Percentiles rank a stretch among this genome's conserved stretches.
Evolutionary conservation across 179 eudicot genomes (phyloP).

Genomic region (Heliamphora pulchella): DNA sequence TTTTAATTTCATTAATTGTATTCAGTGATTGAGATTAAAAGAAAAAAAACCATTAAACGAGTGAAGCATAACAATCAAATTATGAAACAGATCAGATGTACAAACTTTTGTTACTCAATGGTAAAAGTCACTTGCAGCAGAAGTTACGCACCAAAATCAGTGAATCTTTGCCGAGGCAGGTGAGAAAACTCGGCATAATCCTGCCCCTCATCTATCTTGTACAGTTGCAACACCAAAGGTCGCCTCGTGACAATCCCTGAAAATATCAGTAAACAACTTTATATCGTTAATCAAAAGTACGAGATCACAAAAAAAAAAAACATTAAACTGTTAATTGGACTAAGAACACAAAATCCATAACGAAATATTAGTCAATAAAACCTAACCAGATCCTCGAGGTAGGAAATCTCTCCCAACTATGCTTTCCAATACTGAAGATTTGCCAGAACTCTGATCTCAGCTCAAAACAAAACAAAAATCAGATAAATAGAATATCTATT

Average conservation of each 20-base stretch:
- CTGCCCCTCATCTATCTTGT: constrained; percentile 55
- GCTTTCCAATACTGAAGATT: constrained; percentile 86
- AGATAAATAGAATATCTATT: background rate
- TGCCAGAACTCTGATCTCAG: constrained; percentile 77
- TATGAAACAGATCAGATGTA: background rate
- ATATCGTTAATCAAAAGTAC: background rate
- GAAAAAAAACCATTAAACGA: background rate
- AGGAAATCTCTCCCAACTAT: constrained; percentile 86
- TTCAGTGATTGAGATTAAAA: background rate
- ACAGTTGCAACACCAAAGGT: constrained; percentile 73
- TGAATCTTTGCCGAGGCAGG: constrained; percentile 49
- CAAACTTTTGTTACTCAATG: background rate
- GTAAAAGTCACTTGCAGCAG: background rate
- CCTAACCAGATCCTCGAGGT: constrained; percentile 83
- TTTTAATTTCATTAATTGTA: background rate
- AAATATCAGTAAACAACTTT: constrained; percentile 1
- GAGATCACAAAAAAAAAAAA: too few species aligned
- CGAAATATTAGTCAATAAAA: background rate
- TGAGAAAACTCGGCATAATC: constrained; percentile 83
- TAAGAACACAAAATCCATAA: background rate
- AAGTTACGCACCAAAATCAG: constrained; percentile 51
- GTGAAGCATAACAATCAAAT: background rate
- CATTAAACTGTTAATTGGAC: background rate
- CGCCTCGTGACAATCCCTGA: constrained; percentile 73
- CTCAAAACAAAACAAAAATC: constrained; percentile 1